Conservation (phyloP, 805 yeast species). For the Teunomyces gatunensis region DNA sequence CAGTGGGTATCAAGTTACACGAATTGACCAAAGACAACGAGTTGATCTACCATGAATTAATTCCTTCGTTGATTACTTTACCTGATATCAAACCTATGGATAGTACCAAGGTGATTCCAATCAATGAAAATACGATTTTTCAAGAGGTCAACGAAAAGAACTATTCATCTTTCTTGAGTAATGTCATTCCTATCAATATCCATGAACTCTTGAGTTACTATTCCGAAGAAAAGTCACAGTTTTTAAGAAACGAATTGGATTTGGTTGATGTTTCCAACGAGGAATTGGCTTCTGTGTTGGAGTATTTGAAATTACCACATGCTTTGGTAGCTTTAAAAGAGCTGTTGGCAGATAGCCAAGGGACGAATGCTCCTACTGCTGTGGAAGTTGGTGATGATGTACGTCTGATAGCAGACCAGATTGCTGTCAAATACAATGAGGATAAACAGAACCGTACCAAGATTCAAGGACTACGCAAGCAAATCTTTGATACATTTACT, state of each 20-base stretch:
- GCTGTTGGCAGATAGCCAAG: constrained; percentile 18
- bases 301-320: constrained; percentile 72
- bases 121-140: constrained; percentile 46
- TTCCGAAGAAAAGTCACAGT: constrained; percentile 82
- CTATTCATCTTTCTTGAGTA: constrained; percentile 60
- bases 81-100: constrained; percentile 68
- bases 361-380: constrained; percentile 15
- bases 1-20: constrained; percentile 32
- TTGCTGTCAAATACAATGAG: constrained; percentile 24
- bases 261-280: constrained; percentile 73
- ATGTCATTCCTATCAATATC: constrained; percentile 80
- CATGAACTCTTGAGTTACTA: constrained; percentile 86
- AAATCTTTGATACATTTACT: constrained; percentile 34
- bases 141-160: constrained; percentile 37
- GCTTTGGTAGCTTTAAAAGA: constrained; percentile 55
- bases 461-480: constrained; percentile 30
- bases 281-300: constrained; percentile 75
- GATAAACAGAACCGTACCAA: constrained; percentile 33
- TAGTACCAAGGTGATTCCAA: constrained; percentile 59
- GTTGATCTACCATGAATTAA: constrained; percentile 74
- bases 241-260: constrained; percentile 72
- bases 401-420: constrained; percentile 19
- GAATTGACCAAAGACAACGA: constrained; percentile 80
- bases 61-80: constrained; percentile 61
- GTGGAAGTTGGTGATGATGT: constrained; percentile 28